Evolutionary conservation across 2,329 filamentous ascomycete genomes (phyloP), one percentile per base, ranked within the genome.

Genomic region (Ophiosphaerella herpotricha): DNA sequence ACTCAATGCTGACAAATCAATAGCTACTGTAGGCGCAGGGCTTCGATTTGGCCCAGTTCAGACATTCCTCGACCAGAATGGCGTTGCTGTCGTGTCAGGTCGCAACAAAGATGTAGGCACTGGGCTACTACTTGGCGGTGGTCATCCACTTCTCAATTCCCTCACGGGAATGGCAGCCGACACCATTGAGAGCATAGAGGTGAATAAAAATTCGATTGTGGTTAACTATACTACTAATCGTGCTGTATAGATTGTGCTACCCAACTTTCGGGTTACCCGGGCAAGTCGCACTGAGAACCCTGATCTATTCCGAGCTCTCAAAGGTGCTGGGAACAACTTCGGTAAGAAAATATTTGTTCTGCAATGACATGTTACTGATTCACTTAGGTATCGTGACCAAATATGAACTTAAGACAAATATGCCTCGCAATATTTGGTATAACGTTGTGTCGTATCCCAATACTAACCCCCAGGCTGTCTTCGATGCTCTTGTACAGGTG

Each of bases 251-350:
- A 53, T 74, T 8, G 71, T 75, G 8, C 66, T 76, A 13, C 69
- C 71, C 34, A 58, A 66, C 38, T 71, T 70, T 4, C 58, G 61
- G 2, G 52, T 75, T 29, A 60, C 71, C 18, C 54, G 74, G 31
- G 74, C 65, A 34, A 75, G 70, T 38, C 50, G 57, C 1, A 45
- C 55, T 51, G 54, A 57, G 52, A 52, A 64, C 45, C 37, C 55
- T 6, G 72, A 76, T 44, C 63, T 76, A 1, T 75, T 66, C 57
- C 59, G 60, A 47, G 72, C 73, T n/a, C 54, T 76, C 44, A 75
- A 74, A 47, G 74, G 73, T 2, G 74, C 73, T 14, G 70, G 66
- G 46, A 71, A 67, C 48, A 75, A 75, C 58, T 75, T 75, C 45
- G 74, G 73, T 31, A 32, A 9, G 39, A 11, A 29, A 29, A 21